phyloP scores from a whole-genome alignment of 1,284 basidiomycete genomes.

The Sanghuangporus weigelae region DNA sequence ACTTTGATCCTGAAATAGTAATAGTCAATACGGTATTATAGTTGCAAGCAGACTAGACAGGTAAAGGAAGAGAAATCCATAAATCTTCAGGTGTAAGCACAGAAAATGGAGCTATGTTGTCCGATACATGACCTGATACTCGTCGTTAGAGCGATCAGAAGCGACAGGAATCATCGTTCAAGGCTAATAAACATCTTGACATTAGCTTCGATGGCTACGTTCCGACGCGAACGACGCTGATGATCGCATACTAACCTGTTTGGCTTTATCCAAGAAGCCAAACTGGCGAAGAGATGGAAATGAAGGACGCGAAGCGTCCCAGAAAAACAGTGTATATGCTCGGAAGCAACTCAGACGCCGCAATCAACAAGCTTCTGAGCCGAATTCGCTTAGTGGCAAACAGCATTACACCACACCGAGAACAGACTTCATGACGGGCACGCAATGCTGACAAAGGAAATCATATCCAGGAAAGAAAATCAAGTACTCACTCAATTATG shows the following conservation, averaged over 20 bases:
- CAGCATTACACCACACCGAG: not conserved
- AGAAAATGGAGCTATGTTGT: not conserved
- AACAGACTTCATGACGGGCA: not conserved
- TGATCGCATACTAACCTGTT: not conserved
- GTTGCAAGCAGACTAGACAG: not conserved
- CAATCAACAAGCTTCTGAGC: not conserved
- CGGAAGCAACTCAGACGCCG: not conserved
- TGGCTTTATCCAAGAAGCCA: not conserved
- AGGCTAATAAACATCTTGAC: too few species aligned
- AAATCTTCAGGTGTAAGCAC: not conserved
- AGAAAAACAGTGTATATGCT: not conserved
- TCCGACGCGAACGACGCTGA: not conserved
- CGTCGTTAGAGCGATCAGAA: not conserved
- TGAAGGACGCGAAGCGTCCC: not conserved
- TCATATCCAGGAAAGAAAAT: conserved; percentile 1
- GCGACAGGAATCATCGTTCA: not conserved
- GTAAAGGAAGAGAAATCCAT: too few species aligned
- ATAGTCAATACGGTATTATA: conserved; percentile 4
- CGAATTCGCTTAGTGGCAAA: not conserved
- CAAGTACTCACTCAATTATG: conserved; percentile 52
- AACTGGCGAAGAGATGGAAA: not conserved
- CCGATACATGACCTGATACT: too few species aligned
- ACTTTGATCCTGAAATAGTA: conserved; percentile 48
- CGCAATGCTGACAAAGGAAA: not conserved
- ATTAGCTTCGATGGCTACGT: too few species aligned